Evolutionary conservation across 1,284 basidiomycete species (phyloP), one percentile per base, ranked within the genome.

Genomic region (Erythrobasidium hasegawianum): DNA sequence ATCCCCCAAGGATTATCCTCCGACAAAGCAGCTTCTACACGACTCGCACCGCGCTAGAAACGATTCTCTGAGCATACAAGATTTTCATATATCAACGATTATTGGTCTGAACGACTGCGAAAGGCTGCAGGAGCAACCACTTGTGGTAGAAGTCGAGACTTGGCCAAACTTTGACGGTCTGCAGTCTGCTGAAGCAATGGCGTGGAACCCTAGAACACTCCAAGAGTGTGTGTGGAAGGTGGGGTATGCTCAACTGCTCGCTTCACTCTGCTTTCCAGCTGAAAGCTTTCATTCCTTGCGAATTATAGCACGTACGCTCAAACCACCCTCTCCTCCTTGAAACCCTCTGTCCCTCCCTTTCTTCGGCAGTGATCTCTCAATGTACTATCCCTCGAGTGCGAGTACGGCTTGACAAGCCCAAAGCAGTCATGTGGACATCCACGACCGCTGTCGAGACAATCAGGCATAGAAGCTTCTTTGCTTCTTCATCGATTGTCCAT

Each of bases 71-170:
- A 57, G 20, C 5, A 61, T 52, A 68, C 73, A 29, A 68, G 70
- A 24, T 39, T 70, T 24, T 29, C 65, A 43, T 71, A 73, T 69
- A 73, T 72, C 67, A 50, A 72, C 50, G 43, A 70, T 50, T 40
- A 58, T 56, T 57, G 71, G 41, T 52, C 53, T 52, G 22, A 38
- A 57, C 29, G 68, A 62, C 24, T 55, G 45, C 64, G 61, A 70
- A 40, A 33, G 67, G 24, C 33, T 64, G 18, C 27, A 56, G 50
- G 47, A 68, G 29, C 67, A 69, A 47, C 62, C 64, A 3, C 33
- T 69, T 2, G 40, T 66, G 3, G 45, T 69, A 11, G 68, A 69
- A 18, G 38, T 69, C 1, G 39, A 65, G 56, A 65, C 62, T 20
- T 65, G 62, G 62, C 62, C 62, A 29, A 65, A 65, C 33, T 52